Conservation (phyloP, 345 rosid species). For the Gossypium anomalum region DNA sequence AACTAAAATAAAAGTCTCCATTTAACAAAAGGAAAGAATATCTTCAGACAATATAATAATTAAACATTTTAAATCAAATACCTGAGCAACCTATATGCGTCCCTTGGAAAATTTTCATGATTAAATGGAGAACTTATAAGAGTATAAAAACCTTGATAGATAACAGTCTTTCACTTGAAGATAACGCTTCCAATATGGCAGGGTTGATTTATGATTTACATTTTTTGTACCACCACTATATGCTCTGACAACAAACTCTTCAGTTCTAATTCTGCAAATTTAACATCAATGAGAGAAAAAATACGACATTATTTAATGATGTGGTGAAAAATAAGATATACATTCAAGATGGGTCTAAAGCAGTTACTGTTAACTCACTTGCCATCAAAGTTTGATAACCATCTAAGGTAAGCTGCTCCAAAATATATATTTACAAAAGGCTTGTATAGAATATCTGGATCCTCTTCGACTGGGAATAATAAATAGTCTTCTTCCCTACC, state of each 20-base stretch:
- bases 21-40: no score
- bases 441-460: constrained; percentile 65
- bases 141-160: constrained; percentile 53
- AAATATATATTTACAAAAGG: constrained; percentile 80
- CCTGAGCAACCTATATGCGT: not conserved
- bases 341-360: not conserved
- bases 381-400: constrained; percentile 65
- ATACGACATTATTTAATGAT: constrained; percentile 4
- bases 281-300: not conserved
- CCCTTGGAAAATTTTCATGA: not conserved
- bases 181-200: constrained; percentile 80
- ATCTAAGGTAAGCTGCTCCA: constrained; percentile 84
- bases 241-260: constrained; percentile 89
- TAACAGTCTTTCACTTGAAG: constrained; percentile 77
- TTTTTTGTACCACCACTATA: constrained; percentile 76
- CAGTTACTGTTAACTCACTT: constrained; percentile 38
- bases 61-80: not conserved
- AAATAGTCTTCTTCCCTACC: constrained; percentile 66
- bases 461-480: constrained; percentile 46
- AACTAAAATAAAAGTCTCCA: not conserved
- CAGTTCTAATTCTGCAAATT: constrained; percentile 67
- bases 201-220: constrained; percentile 79
- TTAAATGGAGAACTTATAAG: not conserved
- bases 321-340: not conserved
- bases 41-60: no score